Base-by-base conservation (phyloP, 345 rosid genomes). In the Euphorbia peplus region DNA sequence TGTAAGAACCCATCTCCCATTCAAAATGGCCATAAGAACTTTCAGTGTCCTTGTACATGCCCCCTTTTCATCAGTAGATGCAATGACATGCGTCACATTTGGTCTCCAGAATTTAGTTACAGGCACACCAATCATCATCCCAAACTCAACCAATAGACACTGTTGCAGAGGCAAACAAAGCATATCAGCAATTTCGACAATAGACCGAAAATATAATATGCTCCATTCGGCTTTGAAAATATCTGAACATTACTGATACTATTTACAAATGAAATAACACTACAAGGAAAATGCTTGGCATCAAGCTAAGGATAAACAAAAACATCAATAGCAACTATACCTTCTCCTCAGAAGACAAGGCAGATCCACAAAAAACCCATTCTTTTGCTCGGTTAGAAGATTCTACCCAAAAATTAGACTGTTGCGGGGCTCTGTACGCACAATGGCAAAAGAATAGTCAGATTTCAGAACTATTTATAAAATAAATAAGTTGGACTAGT, bases 321-420 rank as follows among this genome's bases (percentile, higher is more conserved):
- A n/a, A 42, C 19, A 42, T 69, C 39, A 60, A 57, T n/a, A 15
- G 16, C 28, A 67, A 29, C 59, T 18, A 59, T 69, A 76, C 98
- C 93, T 78, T 88, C n/a, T 93, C 93, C 65, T 88, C 80, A 22
- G 82, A 63, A 72, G 92, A 90, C 68, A 93, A 79, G 67, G 91
- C 91, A 73, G 97, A 90, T 79, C 97, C 98, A 84, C 98, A 87
- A 29, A 93, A 78, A 63, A 85, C 82, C 86, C 83, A 85, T 41
- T 79, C 76, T 50, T 83, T 81, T 60, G 75, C 78, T 24, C 69
- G 65, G 28, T 35, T 75, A 19, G 64, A 69, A 15, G 56, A 71
- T 24, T 73, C 74, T 26, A 54, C 65, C 73, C 71, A 75, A 60
- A 50, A 59, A 69, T 69, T 73, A 52, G 76, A 69, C 62, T 75